Base-by-base conservation (phyloP, 192 early-diverging fungal species). In the Pilaira anomala region DNA sequence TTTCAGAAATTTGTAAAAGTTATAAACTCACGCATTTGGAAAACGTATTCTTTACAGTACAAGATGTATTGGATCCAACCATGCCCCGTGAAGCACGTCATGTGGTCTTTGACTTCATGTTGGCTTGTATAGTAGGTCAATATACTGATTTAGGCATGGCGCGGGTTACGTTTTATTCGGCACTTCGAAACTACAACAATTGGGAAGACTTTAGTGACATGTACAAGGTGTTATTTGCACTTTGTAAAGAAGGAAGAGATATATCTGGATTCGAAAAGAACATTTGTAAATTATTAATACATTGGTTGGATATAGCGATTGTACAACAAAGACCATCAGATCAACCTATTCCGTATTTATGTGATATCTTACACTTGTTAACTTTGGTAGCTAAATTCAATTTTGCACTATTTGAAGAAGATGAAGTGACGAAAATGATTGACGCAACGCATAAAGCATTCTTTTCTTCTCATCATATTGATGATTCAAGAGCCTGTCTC, bases 181-280 rank as follows among this genome's bases (percentile, higher is more conserved):
- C 75, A 21, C 67, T 86, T 26, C 73, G 73, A 57, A 66, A 74
- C 52, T 74, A 81, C 48, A 64, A 72, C 48, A 63, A 77, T 14
- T 72, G 71, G 64, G 79, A 82, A 18, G 85, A 86, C 48, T 79
- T 85, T 67, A 56, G 58, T 4, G 75, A 81, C 60, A 83, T 77
- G 52, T 71, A 80, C 18, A 45, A 65, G 13, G 83, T 82, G 7
- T 54, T 86, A 3, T 69, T 57, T 26, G 72, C 76, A 33, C 64
- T 86, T 8, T 80, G 74, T 39, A 82, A 80, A 14, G 69, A 81
- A 49, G 84, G 84, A 7, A 67, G 80, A 36, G 81, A 86, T 56
- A 78, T 84, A 11, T 78, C 78, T 52, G 74, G 75, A 3, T 82
- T 86, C 29, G 84, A 86, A 61, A 82, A 82, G 65, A 84, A 85